Base-by-base conservation (phyloP, 768 basidiomycete species). In the Lactarius hatsudake region DNA sequence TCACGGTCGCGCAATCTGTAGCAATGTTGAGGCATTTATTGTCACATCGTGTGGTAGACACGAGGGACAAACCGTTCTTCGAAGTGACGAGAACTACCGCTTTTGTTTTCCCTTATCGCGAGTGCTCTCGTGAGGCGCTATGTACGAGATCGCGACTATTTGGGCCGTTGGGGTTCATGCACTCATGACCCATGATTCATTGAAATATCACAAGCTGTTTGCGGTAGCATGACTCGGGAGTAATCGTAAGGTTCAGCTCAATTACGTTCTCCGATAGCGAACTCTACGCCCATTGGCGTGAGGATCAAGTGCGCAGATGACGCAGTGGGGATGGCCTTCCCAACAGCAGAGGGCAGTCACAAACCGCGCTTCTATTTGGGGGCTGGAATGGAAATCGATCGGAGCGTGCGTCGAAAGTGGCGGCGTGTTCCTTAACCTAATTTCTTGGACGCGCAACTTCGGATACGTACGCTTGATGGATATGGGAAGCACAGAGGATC, bases 241-340 rank as follows among this genome's bases (percentile, higher is more conserved):
- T 13, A 32, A 12, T 32, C 54, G 20, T 42, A 62, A 38, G 18
- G 23, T 51, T 54, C 26, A 10, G 15, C 30, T 30, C 20, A 26
- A 62, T 67, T 67, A 67, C 66, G 66, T 63, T 57, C 17, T 15
- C 10, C 7, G 18, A 38, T n/a, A 53, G 26, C 43, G 5, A 51
- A 23, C 55, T 34, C 30, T n/a, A 20, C 17, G 55, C 55, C 34
- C 28, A 57, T 36, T 60, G 17, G 54, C 13, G 51, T 7, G 63
- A 48, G 48, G 45, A 62, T 62, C 53, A 53, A 30, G 43, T 43
- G 56, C 28, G 56, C 15, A 53, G 48, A 67, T 67, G 66, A 67
- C 66, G 57, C 66, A 63, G n/a, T 8, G 3, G 36, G 5, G 28
- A 26, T 23, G 58, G 17, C 43, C 58, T 51, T 59, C 58, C 26